Base-by-base conservation (phyloP, 805 yeast species). In the Yamadazyma philogaea region DNA sequence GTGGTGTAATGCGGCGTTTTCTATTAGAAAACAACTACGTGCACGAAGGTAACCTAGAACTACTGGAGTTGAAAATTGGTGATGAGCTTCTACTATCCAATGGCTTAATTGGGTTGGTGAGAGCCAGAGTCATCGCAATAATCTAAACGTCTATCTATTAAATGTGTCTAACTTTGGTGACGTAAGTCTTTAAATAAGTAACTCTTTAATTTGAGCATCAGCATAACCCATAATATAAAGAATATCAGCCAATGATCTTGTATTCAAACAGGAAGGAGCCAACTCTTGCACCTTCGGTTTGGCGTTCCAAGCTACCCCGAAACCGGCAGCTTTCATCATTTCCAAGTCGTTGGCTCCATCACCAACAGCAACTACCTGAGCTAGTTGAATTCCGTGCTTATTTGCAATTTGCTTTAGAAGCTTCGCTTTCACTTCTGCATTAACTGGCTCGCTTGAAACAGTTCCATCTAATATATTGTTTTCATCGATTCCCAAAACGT, bases 261-360 rank as follows among this genome's bases (percentile, higher is more conserved):
- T 72, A 60, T 93, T 93, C 49, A 93, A 70, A 46, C 85, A 75
- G 33, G 87, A 74, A 15, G 96, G 96, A 0, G 99, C 98, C 50
- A 71, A 68, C 44, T 65, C 60, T 61, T 89, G 97, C 2, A 93
- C 99, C 49, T 75, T 81, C 17, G 98, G 97, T 61, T 93, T 93
- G 16, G 98, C 99, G 60, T 88, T 86, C 95, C 96, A 93, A 0
- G 99, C 99, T 41, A 93, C 73, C 16, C 99, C 99, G 59, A 80
- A 85, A 0, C 98, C 98, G 2, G 96, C 96, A 11, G 66, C 78
- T 2, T 70, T 76, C 98, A 93, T 93, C 89, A 95, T 95, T 34
- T 78, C 77, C 57, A 93, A 69, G 65, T 93, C 99, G 56, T 93
- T 93, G 18, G 98, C 96, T 30, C 99, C 99, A 60, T 93, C 98